Conservation (phyloP, 768 basidiomycete species). For the Clavulina sp. region DNA sequence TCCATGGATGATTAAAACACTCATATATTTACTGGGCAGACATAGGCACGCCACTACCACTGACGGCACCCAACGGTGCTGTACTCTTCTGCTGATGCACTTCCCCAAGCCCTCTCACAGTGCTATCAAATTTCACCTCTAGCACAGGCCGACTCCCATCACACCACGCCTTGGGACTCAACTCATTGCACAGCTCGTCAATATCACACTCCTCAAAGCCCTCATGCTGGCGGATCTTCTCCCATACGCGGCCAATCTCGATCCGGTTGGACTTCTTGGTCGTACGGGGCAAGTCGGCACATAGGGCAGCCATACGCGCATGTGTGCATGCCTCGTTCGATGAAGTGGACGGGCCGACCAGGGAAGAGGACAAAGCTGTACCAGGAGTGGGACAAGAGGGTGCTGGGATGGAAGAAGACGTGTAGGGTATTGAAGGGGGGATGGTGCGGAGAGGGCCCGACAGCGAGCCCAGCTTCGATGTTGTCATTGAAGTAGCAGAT, state of each 20-base stretch:
- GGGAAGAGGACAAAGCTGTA: background rate
- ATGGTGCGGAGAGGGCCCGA: no score
- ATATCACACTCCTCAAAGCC: constrained; percentile 48
- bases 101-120: background rate
- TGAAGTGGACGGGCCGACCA: constrained; percentile 25
- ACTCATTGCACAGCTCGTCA: constrained; percentile 60
- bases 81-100: no score
- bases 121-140: constrained; percentile 17
- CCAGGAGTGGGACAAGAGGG: background rate
- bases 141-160: constrained; percentile 73
- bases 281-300: constrained; percentile 41
- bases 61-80: no score
- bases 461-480: no score
- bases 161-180: constrained; percentile 65
- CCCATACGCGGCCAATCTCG: constrained; percentile 65
- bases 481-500: no score
- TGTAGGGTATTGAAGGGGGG: no score
- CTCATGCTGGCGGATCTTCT: constrained; percentile 49
- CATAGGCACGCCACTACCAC: no score
- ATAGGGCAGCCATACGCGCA: constrained; percentile 11
- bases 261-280: constrained; percentile 53
- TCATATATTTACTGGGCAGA: no score
- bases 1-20: no score
- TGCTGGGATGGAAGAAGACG: constrained; percentile 27
- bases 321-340: background rate